phyloP scores from a whole-genome alignment of 768 basidiomycete species.

The Peribolospora baueri region DNA sequence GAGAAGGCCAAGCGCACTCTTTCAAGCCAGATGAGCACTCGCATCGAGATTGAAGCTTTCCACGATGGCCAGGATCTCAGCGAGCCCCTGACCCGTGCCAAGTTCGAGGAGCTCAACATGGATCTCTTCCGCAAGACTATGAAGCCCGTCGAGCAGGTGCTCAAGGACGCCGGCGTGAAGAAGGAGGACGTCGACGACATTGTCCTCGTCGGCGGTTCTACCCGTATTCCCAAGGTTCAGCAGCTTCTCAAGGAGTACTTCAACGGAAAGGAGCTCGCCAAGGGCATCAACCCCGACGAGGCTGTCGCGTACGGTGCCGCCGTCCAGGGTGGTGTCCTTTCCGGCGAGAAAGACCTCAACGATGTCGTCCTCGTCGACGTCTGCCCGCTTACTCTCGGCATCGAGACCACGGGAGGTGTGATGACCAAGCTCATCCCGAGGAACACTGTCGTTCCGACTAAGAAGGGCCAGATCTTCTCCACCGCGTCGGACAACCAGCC shows the following conservation, averaged over 20 bases:
- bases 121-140: constrained; percentile 98
- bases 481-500: constrained; percentile 27
- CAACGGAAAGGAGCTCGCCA: constrained; percentile 84
- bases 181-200: constrained; percentile 91
- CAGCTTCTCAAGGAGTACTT: constrained; percentile 96
- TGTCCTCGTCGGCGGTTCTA: constrained; percentile 87
- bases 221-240: constrained; percentile 98
- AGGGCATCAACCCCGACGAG: constrained; percentile 98
- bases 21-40: constrained; percentile 65
- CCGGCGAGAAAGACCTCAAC: constrained; percentile 69
- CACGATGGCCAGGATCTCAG: constrained; percentile 92
- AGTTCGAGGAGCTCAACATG: constrained; percentile 96
- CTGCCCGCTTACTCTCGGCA: constrained; percentile 89
- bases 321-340: constrained; percentile 92
- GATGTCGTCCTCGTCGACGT: constrained; percentile 92
- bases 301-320: constrained; percentile 98
- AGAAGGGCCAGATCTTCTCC: constrained; percentile 62
- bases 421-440: constrained; percentile 93
- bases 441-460: constrained; percentile 94
- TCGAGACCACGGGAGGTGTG: constrained; percentile 82
- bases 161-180: constrained; percentile 93
- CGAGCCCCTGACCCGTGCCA: constrained; percentile 88
- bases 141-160: constrained; percentile 96
- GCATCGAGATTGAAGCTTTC: constrained; percentile 86
- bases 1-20: constrained; percentile 90